Evolutionary conservation across 2,329 filamentous ascomycete genomes (phyloP), one percentile per base, ranked within the genome.

Genomic region (Zymoseptoria brevis): DNA sequence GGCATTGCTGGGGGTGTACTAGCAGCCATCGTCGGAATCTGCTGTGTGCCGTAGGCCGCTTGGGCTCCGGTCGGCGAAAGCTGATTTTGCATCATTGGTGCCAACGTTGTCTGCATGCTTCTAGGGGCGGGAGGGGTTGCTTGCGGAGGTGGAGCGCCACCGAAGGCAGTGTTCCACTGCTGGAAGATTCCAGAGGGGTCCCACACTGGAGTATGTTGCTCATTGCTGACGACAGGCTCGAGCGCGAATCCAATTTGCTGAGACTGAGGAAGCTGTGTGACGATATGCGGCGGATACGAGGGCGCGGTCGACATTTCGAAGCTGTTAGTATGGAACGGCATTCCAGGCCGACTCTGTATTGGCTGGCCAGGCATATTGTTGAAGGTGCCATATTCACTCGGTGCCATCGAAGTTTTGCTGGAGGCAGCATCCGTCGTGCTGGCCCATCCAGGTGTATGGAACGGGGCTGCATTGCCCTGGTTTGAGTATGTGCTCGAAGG

Each of bases 81-180:
- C 62, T 75, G 74, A 72, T 73, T 65, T 13, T 64, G 58, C 58
- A 69, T 75, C 71, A 75, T 62, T 13, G 67, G 61, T 24, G 64
- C 62, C 41, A 66, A 63, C 4, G 59, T 63, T 54, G 62, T 61
- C 56, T 66, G 62, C 57, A 66, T 59, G 30, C 52, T 58, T 21
- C 61, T 60, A 30, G 66, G 53, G 70, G 70, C 57, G 50, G 75
- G 75, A 64, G 76, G 76, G 56, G 76, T 75, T 35, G 75, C 73
- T 66, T 76, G 75, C 53, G 75, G 74, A 57, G 73, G 69, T 69
- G 75, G 72, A 54, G 84, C 85, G 74, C 87, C 89, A 79, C 90
- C 89, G 77, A 96, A 97, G 65, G 93, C 92, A 71, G 88, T 87
- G 75, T 96, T 92, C 92, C 93, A 97, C 79, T 96, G 90, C 74